Conservation (phyloP, 257 asterid genomes). For the Linderniella brevidens region DNA sequence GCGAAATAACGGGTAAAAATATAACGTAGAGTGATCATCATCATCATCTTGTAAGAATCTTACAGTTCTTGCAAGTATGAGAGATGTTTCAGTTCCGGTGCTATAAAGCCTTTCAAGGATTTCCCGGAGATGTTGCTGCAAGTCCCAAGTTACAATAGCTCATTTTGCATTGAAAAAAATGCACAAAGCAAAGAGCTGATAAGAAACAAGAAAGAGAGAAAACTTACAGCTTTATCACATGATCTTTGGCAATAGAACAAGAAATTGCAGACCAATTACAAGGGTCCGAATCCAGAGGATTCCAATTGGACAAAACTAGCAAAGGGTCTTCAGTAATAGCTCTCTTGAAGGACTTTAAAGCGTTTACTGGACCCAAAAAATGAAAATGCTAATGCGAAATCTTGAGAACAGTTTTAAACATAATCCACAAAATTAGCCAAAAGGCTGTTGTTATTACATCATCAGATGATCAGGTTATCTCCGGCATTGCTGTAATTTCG, state of each 20-base stretch:
- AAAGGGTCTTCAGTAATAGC: slow-evolving; percentile 70
- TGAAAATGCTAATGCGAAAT: slow-evolving; percentile 3
- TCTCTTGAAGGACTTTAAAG: slow-evolving; percentile 62
- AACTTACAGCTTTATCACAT: slow-evolving; percentile 69
- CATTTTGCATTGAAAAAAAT: slow-evolving; percentile 1
- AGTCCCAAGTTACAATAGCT: slow-evolving; percentile 11
- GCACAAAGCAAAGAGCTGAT: too few relatives aligned
- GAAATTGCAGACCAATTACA: slow-evolving; percentile 63
- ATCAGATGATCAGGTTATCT: too few relatives aligned
- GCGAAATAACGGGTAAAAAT: neutral
- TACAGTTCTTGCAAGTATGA: slow-evolving; percentile 64
- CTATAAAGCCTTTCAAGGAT: slow-evolving; percentile 61
- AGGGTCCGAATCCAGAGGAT: slow-evolving; percentile 49
- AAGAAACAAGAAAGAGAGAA: too few relatives aligned
- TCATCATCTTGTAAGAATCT: too few relatives aligned
- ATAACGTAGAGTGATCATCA: too few relatives aligned
- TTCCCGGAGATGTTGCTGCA: slow-evolving; percentile 69
- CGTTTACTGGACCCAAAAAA: slow-evolving; percentile 45
- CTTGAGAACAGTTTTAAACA: too few relatives aligned
- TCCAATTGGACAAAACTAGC: slow-evolving; percentile 57
- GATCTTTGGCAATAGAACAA: slow-evolving; percentile 62
- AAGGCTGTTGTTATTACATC: neutral
- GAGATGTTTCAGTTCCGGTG: slow-evolving; percentile 48
- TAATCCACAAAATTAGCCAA: slow-evolving; percentile 11
- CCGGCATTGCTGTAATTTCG: too few relatives aligned